Percentiles rank a stretch among this genome's conserved stretches.
phyloP scores from a whole-genome alignment of 129 eudicot genomes.

The Centrapalus pauciflorus region DNA sequence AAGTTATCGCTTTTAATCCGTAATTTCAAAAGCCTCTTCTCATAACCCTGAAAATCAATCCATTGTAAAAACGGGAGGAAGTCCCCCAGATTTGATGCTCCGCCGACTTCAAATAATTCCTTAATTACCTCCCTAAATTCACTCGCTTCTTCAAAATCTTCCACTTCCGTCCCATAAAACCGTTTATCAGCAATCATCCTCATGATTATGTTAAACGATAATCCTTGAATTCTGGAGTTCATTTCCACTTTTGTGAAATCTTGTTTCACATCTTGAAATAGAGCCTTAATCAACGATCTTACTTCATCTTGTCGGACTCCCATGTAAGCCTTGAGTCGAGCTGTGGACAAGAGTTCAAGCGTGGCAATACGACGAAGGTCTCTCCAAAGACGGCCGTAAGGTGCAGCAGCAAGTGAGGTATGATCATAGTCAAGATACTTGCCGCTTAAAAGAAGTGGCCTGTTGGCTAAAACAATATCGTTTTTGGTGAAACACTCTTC shows the following conservation, averaged over 20 bases:
- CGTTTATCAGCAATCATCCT: constrained; percentile 42
- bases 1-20: constrained; percentile 30
- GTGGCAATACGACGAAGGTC: constrained; percentile 7
- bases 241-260: constrained; percentile 25
- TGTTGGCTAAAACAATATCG: constrained; percentile 13
- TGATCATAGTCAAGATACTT: constrained; percentile 2
- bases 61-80: constrained; percentile 35
- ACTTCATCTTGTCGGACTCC: constrained; percentile 20
- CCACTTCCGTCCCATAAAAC: constrained; percentile 21
- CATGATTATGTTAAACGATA: constrained; percentile 39
- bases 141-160: constrained; percentile 21
- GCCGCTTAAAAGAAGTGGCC: constrained; percentile 5
- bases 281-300: constrained; percentile 15
- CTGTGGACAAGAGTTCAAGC: neutral
- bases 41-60: constrained; percentile 34
- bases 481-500: constrained; percentile 18
- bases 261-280: constrained; percentile 5
- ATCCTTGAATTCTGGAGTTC: constrained; percentile 29
- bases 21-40: constrained; percentile 29
- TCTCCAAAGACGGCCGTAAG: constrained; percentile 17
- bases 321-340: neutral
- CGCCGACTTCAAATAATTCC: constrained; percentile 21
- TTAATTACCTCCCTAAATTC: constrained; percentile 8
- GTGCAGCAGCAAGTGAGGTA: neutral
- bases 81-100: constrained; percentile 38